Conservation (phyloP, 371 early-diverging fungal genomes). For the Entomophthora muscae region DNA sequence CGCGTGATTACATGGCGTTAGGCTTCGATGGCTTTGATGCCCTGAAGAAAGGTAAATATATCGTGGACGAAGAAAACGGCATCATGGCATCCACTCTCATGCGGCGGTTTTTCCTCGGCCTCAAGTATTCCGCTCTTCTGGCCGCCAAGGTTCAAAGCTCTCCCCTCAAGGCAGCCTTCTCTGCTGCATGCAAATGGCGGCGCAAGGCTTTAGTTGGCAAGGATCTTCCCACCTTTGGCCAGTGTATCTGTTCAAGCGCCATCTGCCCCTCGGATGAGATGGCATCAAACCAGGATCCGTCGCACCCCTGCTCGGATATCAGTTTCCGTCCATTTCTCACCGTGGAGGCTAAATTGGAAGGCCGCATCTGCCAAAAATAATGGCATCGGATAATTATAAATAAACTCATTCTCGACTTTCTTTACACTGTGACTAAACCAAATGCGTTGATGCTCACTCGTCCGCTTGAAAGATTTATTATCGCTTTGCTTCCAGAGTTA, state of each 20-base stretch:
- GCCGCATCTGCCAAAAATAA: background rate
- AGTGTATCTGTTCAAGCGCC: background rate
- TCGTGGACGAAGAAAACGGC: slow-evolving; percentile 39
- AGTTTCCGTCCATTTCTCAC: background rate
- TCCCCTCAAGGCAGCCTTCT: background rate
- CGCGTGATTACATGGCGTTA: slow-evolving; percentile 31
- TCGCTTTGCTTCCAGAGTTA: too few species aligned
- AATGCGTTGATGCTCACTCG: too few species aligned
- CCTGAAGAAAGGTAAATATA: slow-evolving; percentile 18
- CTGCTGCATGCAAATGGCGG: background rate
- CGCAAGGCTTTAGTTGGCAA: background rate
- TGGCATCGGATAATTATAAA: too few species aligned
- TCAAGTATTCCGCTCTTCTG: slow-evolving; percentile 21
- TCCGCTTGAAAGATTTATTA: too few species aligned
- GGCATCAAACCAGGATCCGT: background rate
- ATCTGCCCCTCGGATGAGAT: background rate
- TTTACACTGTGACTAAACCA: too few species aligned
- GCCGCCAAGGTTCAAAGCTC: background rate
- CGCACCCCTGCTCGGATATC: background rate
- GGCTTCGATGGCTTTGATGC: slow-evolving; percentile 38
- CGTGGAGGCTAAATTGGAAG: background rate
- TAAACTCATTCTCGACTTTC: too few species aligned
- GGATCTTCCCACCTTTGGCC: background rate
- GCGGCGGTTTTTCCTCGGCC: slow-evolving; percentile 30
- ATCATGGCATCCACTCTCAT: slow-evolving; percentile 27